Conservation (phyloP, 768 basidiomycete species). For the Collybia mongolica region DNA sequence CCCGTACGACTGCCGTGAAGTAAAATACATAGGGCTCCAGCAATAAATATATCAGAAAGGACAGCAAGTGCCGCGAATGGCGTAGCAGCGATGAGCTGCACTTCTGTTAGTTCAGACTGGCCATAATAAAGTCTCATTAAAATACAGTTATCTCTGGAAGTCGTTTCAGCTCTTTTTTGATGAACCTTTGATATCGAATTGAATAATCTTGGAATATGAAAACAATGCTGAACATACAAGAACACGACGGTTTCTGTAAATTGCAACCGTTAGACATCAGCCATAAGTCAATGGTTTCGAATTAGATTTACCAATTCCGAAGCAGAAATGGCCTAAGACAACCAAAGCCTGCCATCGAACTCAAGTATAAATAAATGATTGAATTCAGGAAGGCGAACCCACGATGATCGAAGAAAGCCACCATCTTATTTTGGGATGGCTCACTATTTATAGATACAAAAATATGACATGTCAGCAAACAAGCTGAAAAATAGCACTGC, state of each 20-base stretch:
- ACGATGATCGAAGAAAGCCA: constrained; percentile 29
- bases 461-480: not conserved
- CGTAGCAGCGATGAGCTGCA: constrained; percentile 36
- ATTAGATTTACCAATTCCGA: constrained; percentile 32
- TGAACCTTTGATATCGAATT: constrained; percentile 24
- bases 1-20: constrained; percentile 38
- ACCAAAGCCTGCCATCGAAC: constrained; percentile 21
- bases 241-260: constrained; percentile 31
- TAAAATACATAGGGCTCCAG: constrained; percentile 38
- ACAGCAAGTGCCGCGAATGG: constrained; percentile 46
- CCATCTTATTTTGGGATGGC: constrained; percentile 26
- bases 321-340: constrained; percentile 29
- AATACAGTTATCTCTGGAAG: constrained; percentile 34
- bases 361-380: not conserved
- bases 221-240: constrained; percentile 15
- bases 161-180: constrained; percentile 30
- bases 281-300: not conserved
- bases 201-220: not conserved
- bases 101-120: not conserved
- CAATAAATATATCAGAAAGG: constrained; percentile 43
- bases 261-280: not conserved
- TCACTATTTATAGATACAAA: constrained; percentile 21
- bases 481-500: not conserved
- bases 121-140: not conserved
- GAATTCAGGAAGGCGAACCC: constrained; percentile 7